Conservation (phyloP, 2,329 filamentous ascomycete genomes). For the Sclerotiophoma versabilis region DNA sequence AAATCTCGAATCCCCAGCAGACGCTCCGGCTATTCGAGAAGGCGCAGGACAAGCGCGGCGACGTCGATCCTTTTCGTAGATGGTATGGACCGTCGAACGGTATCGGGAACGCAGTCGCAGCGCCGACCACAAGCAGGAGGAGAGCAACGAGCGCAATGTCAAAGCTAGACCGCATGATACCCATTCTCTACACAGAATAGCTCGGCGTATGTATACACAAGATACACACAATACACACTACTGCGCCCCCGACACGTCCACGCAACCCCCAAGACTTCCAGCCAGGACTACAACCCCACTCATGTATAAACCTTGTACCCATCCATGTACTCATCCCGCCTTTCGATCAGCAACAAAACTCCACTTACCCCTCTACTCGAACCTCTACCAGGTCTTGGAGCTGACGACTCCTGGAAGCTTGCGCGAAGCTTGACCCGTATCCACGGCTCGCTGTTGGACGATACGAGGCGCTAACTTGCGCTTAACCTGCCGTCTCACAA, state of each 20-base stretch:
- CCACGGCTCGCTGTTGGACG: neutral
- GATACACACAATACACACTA: neutral
- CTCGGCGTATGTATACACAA: neutral
- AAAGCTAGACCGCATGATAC: neutral
- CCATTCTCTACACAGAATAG: neutral
- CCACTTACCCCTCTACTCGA: neutral
- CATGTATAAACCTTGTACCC: neutral
- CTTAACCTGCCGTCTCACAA: neutral
- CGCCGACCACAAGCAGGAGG: too few relatives aligned
- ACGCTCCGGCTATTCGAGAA: neutral
- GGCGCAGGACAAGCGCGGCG: neutral
- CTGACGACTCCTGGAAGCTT: constrained; percentile 4
- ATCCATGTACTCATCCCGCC: neutral
- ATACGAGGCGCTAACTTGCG: neutral
- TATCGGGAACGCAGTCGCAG: neutral
- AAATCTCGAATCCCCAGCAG: neutral
- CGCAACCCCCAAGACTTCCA: neutral
- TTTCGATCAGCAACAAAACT: neutral
- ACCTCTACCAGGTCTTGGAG: neutral
- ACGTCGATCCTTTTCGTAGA: neutral
- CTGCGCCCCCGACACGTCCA: neutral
- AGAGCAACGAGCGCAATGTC: neutral
- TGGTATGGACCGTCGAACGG: neutral
- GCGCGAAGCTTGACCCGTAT: constrained; percentile 3
- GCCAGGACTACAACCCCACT: neutral